A percentile compares a stretch with the other conserved stretches of the same genome.
These are phyloP conservation scores for Hypoxylon sp. DNA, from an alignment of 2,329 filamentous ascomycete genomes.

Conservation along the genomic window DNA sequence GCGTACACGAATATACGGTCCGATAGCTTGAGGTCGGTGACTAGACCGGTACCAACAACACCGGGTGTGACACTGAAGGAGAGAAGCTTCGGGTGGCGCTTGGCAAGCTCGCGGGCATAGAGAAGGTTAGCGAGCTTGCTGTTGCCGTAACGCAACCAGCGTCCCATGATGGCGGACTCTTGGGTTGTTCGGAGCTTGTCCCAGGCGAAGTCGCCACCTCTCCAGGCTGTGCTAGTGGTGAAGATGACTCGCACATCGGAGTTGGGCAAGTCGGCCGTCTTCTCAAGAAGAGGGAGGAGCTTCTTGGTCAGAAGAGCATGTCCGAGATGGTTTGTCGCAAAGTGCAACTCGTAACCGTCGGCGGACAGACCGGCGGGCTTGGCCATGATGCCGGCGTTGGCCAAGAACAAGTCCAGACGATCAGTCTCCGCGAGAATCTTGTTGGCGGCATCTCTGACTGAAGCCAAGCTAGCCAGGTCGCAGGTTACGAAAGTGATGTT, in stretches of 20 bases:
- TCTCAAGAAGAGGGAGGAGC: constrained; percentile 46
- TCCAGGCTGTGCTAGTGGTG: not conserved
- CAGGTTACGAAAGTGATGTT: constrained; percentile 21
- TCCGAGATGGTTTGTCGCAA: constrained; percentile 55
- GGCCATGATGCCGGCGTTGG: constrained; percentile 54
- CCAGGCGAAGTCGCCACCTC: not conserved
- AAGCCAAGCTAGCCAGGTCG: constrained; percentile 13
- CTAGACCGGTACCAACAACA: constrained; percentile 49
- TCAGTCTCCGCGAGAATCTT: constrained; percentile 1
- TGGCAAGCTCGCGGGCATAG: constrained; percentile 52
- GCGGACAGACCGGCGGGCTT: constrained; percentile 44
- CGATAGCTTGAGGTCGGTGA: constrained; percentile 14
- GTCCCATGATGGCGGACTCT: constrained; percentile 34
- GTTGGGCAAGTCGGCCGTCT: constrained; percentile 34
- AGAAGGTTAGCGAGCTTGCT: constrained; percentile 59
- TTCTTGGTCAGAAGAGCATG: constrained; percentile 51
- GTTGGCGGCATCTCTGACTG: constrained; percentile 12
- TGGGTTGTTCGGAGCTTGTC: constrained; percentile 46
- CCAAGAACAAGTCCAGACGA: constrained; percentile 50
- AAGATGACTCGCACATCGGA: constrained; percentile 32
- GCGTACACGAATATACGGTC: not conserved
- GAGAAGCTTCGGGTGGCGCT: constrained; percentile 49
- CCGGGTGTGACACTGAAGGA: constrained; percentile 53
- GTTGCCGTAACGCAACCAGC: constrained; percentile 54
- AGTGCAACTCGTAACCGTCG: constrained; percentile 55